Evolutionary conservation across 2,329 filamentous ascomycete genomes (phyloP).

Genomic region (Aureobasidium sp.): DNA sequence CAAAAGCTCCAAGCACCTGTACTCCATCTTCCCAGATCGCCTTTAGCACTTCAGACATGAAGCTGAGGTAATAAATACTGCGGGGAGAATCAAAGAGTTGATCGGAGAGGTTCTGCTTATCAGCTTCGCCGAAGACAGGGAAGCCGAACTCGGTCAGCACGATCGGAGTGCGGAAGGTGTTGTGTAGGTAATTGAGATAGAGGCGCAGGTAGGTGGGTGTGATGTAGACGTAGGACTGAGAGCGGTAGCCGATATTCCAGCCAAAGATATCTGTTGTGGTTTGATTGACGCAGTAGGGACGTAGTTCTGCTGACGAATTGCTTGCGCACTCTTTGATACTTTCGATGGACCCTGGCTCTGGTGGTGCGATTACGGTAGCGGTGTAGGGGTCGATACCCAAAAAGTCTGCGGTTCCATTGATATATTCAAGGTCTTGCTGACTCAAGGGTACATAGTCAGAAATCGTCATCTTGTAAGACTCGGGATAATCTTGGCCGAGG

Average conservation of each 20-base stretch:
- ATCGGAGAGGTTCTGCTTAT: conserved; percentile 36
- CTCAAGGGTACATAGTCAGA: conserved; percentile 43
- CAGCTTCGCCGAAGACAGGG: conserved; percentile 40
- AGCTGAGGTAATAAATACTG: conserved; percentile 49
- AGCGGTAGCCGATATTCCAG: conserved; percentile 40
- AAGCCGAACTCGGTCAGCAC: conserved; percentile 32
- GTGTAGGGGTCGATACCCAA: conserved; percentile 29
- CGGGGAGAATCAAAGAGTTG: conserved; percentile 49
- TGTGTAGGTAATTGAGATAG: conserved; percentile 52
- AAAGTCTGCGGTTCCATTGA: conserved; percentile 24
- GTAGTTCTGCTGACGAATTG: conserved; percentile 26
- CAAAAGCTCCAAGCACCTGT: conserved; percentile 27
- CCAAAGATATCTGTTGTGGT: conserved; percentile 25
- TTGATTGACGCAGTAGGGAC: conserved; percentile 27
- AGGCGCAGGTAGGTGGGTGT: conserved; percentile 52
- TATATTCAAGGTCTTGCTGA: conserved; percentile 36
- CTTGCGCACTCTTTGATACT: conserved; percentile 27
- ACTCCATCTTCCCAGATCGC: conserved; percentile 28
- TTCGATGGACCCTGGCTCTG: conserved; percentile 1
- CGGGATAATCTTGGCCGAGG: conserved; percentile 46
- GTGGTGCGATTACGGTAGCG: conserved; percentile 17
- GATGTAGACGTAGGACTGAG: conserved; percentile 51
- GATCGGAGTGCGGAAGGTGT: conserved; percentile 46
- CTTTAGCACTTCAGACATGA: conserved; percentile 28
- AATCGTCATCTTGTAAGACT: conserved; percentile 39